Evolutionary conservation across 129 eudicot species (phyloP).

Genomic region (Flaveria robusta): DNA sequence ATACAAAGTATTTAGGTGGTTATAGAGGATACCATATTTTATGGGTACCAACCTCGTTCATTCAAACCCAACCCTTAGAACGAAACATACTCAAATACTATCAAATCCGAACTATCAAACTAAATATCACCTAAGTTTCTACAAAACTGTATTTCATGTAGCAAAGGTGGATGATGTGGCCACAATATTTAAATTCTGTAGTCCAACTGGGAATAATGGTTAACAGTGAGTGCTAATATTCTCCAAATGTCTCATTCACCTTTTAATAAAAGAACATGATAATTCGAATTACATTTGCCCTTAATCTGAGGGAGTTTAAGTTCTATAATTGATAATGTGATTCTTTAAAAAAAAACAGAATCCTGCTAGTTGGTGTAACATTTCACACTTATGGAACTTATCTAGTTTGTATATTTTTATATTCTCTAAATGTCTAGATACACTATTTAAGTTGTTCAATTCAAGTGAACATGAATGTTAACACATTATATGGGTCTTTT

Average conservation of each 20-base stretch:
- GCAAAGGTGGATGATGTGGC: slow-evolving; percentile 6
- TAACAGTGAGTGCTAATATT: slow-evolving; percentile 7
- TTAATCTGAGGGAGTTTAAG: slow-evolving; percentile 12
- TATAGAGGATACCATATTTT: neutral
- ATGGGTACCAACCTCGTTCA: neutral
- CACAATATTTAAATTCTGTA: neutral
- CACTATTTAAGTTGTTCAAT: neutral
- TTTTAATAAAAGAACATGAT: slow-evolving; percentile 14
- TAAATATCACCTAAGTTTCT: slow-evolving; percentile 3
- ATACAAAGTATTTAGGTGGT: neutral
- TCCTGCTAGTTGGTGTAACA: neutral
- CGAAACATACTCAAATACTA: neutral
- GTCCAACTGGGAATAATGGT: neutral
- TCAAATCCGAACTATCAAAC: neutral
- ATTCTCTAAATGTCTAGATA: neutral
- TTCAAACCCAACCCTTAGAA: neutral
- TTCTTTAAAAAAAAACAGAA: neutral
- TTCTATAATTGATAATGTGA: neutral
- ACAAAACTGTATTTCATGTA: neutral
- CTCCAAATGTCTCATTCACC: neutral
- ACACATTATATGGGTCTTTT: neutral
- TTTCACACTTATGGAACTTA: neutral
- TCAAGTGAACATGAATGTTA: slow-evolving; percentile 2
- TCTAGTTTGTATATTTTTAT: neutral
- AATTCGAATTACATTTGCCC: neutral